Conservation (phyloP, 805 yeast genomes). For the Nakazawaea ishiwadae region DNA sequence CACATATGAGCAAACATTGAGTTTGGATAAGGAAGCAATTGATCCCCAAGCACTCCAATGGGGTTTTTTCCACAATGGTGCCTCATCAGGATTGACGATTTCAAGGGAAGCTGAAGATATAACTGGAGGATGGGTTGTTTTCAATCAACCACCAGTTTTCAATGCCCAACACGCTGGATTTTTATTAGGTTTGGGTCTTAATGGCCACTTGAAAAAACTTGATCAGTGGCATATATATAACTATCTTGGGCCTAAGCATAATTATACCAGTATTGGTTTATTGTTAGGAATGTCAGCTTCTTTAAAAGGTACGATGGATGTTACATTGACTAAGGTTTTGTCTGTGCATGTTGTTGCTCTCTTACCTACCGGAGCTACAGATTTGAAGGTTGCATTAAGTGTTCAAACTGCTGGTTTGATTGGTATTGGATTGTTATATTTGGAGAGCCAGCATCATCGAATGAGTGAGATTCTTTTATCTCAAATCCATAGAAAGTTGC, state of each 20-base stretch:
- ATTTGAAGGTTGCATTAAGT: constrained; percentile 72
- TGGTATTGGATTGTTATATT: constrained; percentile 83
- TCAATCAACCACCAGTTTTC: constrained; percentile 67
- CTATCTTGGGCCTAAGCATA: constrained; percentile 84
- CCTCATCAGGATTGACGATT: constrained; percentile 76
- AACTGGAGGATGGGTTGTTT: constrained; percentile 88
- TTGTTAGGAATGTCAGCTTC: constrained; percentile 93
- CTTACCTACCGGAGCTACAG: constrained; percentile 86
- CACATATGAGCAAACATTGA: constrained; percentile 53
- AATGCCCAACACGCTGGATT: constrained; percentile 93
- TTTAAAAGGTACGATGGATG: constrained; percentile 74
- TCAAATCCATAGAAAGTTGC: constrained; percentile 56
- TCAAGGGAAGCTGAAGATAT: constrained; percentile 65
- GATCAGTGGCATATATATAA: constrained; percentile 98
- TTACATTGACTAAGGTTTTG: constrained; percentile 81
- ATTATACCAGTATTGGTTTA: constrained; percentile 79
- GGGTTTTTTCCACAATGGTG: constrained; percentile 94
- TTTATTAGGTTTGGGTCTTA: constrained; percentile 83
- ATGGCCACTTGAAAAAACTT: constrained; percentile 75
- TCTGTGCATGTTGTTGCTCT: constrained; percentile 92
- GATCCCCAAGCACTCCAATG: constrained; percentile 46
- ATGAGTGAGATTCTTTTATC: constrained; percentile 77
- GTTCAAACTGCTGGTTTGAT: constrained; percentile 91
- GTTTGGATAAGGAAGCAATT: constrained; percentile 50
- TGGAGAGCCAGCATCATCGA: constrained; percentile 73